Evolutionary conservation across 1,284 basidiomycete species (phyloP), one percentile per base, ranked within the genome.

Genomic region (Cutaneotrichosporon sp.): DNA sequence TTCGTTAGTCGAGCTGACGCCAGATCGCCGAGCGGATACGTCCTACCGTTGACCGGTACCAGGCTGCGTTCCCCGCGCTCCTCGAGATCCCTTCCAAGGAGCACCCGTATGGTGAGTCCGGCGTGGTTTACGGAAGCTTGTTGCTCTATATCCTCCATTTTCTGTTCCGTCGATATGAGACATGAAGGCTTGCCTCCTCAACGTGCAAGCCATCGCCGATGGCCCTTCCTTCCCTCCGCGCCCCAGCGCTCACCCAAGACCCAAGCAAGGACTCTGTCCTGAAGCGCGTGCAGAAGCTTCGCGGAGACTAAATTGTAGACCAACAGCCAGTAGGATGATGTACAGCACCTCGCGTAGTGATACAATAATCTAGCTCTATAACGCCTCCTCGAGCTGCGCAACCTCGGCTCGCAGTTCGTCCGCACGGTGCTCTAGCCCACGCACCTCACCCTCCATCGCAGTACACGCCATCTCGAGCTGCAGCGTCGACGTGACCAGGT

Each of bases 1-100:
- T 32, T 5, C 14, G 21, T 22, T 9, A 26, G 21, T 5, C 8
- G 18, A 22, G 56, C 64, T 67, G 38, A 67, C 32, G 21, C 21
- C 71, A 97, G 94, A 84, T 97, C 72, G 94, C 94, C 56, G 97
- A 99, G 83, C 92, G 91, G 84, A 99, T 99, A 73, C 85, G 97
- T 58, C 92, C 94, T 0, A 88, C 91, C 2, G 92, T 99, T 18
- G 97, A 99, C 81, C 89, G 89, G 71, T 99, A 99, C 78, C 89
- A 91, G 68, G 90, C 95, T 77, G 89, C 96, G 0, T 99, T 99
- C 83, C 97, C 97, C 26, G 93, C 97, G 0, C 81, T 99, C 40
- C 87, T 99, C 26, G 97, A 99, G 82, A 99, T 99, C 69, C 97
- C 97, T 21, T 80, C 78, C 64, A 81, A 81, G 66, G 80, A 81